Evolutionary conservation across 164 flowering plant genomes (phyloP).

Genomic region (Annona cherimola): DNA sequence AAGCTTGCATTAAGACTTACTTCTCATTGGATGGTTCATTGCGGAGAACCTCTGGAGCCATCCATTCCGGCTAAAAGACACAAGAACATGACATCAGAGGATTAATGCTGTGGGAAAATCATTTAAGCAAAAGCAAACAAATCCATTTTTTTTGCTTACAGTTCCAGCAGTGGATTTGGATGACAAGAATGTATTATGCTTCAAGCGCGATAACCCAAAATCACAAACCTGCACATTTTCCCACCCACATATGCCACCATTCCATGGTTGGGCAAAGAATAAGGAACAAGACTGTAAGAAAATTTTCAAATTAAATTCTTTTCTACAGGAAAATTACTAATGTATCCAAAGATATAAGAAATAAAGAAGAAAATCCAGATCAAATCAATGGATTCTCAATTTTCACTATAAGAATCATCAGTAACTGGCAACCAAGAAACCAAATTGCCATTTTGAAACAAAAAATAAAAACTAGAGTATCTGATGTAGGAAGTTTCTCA

Average conservation of each 20-base stretch:
- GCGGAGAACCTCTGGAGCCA: conserved; percentile 99
- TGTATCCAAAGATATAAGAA: too few relatives aligned
- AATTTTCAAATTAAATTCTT: too few relatives aligned
- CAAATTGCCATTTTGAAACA: too few relatives aligned
- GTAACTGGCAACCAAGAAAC: too few relatives aligned
- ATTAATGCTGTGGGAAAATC: neutral
- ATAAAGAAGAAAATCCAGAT: too few relatives aligned
- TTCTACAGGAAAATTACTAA: too few relatives aligned
- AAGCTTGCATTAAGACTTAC: conserved; percentile 38
- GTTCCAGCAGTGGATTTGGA: conserved; percentile 99
- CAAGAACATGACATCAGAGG: conserved; percentile 15
- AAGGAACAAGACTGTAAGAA: neutral
- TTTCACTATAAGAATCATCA: too few relatives aligned
- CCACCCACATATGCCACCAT: neutral
- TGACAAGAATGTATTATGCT: conserved; percentile 70
- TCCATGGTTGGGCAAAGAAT: neutral
- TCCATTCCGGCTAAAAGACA: conserved; percentile 86
- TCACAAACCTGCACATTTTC: conserved; percentile 69
- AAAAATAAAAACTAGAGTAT: too few relatives aligned
- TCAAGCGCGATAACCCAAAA: conserved; percentile 95
- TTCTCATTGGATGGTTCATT: conserved; percentile 96
- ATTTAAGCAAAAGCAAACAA: neutral
- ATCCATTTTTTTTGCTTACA: conserved; percentile 39
- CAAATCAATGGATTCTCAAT: too few relatives aligned
- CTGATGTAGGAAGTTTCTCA: too few relatives aligned